Conservation (phyloP, 2,329 filamentous ascomycete species). For the Biscogniauxia mediterranea region DNA sequence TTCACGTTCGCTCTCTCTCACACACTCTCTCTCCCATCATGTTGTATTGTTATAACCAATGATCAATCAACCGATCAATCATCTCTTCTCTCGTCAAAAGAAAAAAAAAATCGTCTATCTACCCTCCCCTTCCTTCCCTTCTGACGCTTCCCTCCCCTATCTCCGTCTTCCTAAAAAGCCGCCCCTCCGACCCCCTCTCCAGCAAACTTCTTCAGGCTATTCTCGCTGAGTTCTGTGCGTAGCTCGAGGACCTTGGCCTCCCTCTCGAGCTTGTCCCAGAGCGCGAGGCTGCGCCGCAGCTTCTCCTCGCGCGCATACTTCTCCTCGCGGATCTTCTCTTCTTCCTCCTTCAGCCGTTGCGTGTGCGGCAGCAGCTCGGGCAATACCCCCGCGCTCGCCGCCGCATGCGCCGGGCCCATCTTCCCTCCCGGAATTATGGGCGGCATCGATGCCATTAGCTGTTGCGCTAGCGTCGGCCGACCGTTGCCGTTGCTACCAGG, state of each 20-base stretch:
- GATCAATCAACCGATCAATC: no score
- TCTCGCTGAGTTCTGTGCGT: constrained; percentile 55
- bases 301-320: constrained; percentile 53
- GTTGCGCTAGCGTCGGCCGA: constrained; percentile 49
- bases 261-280: constrained; percentile 54
- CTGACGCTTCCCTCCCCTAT: background rate
- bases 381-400: constrained; percentile 46
- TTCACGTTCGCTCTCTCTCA: no score
- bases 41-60: background rate
- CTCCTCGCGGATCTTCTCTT: constrained; percentile 56
- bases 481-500: no score
- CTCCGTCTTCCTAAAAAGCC: constrained; percentile 43
- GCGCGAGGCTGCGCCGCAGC: constrained; percentile 49
- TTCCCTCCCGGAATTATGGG: constrained; percentile 55
- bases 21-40: no score
- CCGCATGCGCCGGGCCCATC: constrained; percentile 45
- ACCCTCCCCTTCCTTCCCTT: no score
- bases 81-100: no score
- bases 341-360: constrained; percentile 54
- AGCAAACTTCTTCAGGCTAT: constrained; percentile 54
- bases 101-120: no score
- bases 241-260: constrained; percentile 55
- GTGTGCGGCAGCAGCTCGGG: constrained; percentile 55
- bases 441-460: constrained; percentile 50
- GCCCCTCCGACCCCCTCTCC: constrained; percentile 56